Percentiles rank a stretch among this genome's conserved stretches.
These are phyloP conservation scores for Acer campestre DNA, from an alignment of 345 rosid genomes.

Conservation along the genomic window DNA sequence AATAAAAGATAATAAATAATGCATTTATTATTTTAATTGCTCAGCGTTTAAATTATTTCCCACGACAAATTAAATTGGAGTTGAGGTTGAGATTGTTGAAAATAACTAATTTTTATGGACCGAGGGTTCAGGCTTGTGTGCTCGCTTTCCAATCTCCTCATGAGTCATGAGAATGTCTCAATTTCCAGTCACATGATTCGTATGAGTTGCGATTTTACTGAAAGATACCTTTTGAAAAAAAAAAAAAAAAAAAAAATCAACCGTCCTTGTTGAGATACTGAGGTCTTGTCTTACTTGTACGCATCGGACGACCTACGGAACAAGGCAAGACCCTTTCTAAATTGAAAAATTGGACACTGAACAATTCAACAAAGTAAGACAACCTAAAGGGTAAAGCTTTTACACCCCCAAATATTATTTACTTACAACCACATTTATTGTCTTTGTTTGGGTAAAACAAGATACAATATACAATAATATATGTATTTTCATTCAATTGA, in stretches of 20 bases:
- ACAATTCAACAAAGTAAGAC: neutral
- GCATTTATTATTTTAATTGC: neutral
- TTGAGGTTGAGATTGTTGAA: neutral
- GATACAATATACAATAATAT: neutral
- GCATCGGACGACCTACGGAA: neutral
- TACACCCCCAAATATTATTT: neutral
- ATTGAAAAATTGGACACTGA: neutral
- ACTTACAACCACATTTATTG: neutral
- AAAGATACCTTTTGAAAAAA: neutral
- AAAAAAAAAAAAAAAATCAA: neutral
- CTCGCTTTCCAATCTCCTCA: neutral
- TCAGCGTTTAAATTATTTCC: neutral
- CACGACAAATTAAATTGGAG: neutral
- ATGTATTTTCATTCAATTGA: neutral
- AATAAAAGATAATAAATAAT: too few relatives aligned
- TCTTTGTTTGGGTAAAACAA: neutral
- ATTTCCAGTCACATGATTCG: neutral
- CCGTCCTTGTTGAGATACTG: neutral
- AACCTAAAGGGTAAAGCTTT: neutral
- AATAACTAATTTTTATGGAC: neutral
- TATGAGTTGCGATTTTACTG: neutral
- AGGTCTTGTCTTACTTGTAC: neutral
- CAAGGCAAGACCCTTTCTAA: neutral
- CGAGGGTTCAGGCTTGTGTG: neutral
- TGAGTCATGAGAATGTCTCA: constrained; percentile 4